These are phyloP conservation scores for Geotrichum candidum DNA, from an alignment of 1,139 yeast species.

Conservation along the genomic window DNA sequence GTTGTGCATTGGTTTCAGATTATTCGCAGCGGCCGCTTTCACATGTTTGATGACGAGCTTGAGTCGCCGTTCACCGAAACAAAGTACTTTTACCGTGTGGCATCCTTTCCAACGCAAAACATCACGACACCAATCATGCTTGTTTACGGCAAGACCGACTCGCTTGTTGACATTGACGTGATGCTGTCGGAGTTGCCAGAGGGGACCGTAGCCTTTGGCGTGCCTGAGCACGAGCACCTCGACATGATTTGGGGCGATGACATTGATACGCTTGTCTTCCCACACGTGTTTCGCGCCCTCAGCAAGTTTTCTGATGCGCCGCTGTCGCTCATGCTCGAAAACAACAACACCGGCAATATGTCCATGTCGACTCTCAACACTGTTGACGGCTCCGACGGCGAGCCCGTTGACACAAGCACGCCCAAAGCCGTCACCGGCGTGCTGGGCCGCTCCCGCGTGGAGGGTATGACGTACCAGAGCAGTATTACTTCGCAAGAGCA, in stretches of 20 bases:
- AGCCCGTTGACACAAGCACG: not conserved
- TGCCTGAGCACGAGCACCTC: constrained; percentile 68
- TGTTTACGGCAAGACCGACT: constrained; percentile 74
- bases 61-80: constrained; percentile 31
- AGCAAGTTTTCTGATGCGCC: not conserved
- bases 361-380: constrained; percentile 4
- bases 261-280: constrained; percentile 49
- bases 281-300: constrained; percentile 42
- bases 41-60: constrained; percentile 74
- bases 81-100: constrained; percentile 47
- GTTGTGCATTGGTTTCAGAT: constrained; percentile 98
- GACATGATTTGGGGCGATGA: constrained; percentile 85
- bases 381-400: not conserved
- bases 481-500: not conserved
- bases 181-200: constrained; percentile 56
- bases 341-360: not conserved
- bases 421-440: not conserved
- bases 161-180: constrained; percentile 75
- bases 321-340: not conserved
- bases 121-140: constrained; percentile 66
- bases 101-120: constrained; percentile 61
- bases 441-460: not conserved
- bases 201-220: constrained; percentile 41
- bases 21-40: constrained; percentile 70
- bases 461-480: not conserved